A percentile compares a stretch with the other conserved stretches of the same genome.
These are phyloP conservation scores for sunflower (Helianthus annuus) DNA, from an alignment of 129 eudicot genomes.

Conservation along the genomic window HanXRQr2.0-SUNRISE NC_035446.2:112150911-112151410, in stretches of 20 bases:
- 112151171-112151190: conserved; percentile 92
- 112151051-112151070: conserved; percentile 84
- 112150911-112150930: neutral
- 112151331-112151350: neutral
- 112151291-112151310: too few relatives aligned
- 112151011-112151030: conserved; percentile 97
- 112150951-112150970: conserved; percentile 88
- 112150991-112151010: conserved; percentile 86
- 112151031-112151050: conserved; percentile 87
- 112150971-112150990: conserved; percentile 98
- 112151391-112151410: conserved; percentile 49
- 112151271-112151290: neutral
- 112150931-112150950: conserved; percentile 56
- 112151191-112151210: conserved; percentile 76
- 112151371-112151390: conserved; percentile 12
- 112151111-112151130: conserved; percentile 1
- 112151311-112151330: too few relatives aligned
- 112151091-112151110: conserved; percentile 9
- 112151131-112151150: conserved; percentile 17
- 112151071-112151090: conserved; percentile 82
- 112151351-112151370: neutral
- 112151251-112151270: neutral
- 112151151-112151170: conserved; percentile 87
- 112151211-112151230: conserved; percentile 10
- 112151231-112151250: conserved; percentile 19